A percentile compares a stretch with the other conserved stretches of the same genome.
Evolutionary conservation across 1,284 basidiomycete species (phyloP).

Genomic region (Serendipita sp.): DNA sequence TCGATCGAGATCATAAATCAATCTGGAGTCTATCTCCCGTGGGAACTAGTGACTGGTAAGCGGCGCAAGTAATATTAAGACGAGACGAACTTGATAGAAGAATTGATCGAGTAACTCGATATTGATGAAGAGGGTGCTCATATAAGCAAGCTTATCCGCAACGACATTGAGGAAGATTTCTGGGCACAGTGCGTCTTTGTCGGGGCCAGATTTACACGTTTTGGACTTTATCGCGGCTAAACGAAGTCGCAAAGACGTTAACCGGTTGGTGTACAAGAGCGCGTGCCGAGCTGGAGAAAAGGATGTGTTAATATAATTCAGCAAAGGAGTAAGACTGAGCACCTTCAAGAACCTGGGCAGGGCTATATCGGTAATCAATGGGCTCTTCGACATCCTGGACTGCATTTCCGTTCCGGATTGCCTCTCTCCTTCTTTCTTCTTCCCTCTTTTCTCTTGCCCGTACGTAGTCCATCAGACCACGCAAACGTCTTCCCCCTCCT

Average conservation of each 20-base stretch:
- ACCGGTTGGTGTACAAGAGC: slow-evolving; percentile 69
- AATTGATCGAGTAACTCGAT: slow-evolving; percentile 95
- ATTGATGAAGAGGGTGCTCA: slow-evolving; percentile 96
- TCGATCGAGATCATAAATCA: slow-evolving; percentile 84
- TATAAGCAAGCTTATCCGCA: slow-evolving; percentile 92
- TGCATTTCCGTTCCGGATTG: slow-evolving; percentile 22
- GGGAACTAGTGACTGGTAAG: slow-evolving; percentile 55
- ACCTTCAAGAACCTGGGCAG: slow-evolving; percentile 84
- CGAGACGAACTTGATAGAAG: slow-evolving; percentile 73
- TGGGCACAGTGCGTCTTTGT: slow-evolving; percentile 81
- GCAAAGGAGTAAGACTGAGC: slow-evolving; percentile 20
- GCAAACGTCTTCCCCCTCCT: slow-evolving; percentile 71
- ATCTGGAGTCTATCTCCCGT: slow-evolving; percentile 88
- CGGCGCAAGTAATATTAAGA: neutral
- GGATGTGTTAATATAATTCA: neutral
- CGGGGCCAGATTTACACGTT: slow-evolving; percentile 76
- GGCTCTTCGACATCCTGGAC: slow-evolving; percentile 30
- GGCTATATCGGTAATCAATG: slow-evolving; percentile 79
- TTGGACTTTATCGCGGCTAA: slow-evolving; percentile 73
- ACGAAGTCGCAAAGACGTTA: slow-evolving; percentile 73
- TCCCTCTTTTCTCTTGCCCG: slow-evolving; percentile 71
- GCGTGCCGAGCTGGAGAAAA: slow-evolving; percentile 68
- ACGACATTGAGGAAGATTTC: slow-evolving; percentile 95
- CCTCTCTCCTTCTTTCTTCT: slow-evolving; percentile 45
- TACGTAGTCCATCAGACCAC: slow-evolving; percentile 69